Evolutionary conservation across 2,329 filamentous ascomycete genomes (phyloP).

Genomic region (Emergomyces pasteurianus): DNA sequence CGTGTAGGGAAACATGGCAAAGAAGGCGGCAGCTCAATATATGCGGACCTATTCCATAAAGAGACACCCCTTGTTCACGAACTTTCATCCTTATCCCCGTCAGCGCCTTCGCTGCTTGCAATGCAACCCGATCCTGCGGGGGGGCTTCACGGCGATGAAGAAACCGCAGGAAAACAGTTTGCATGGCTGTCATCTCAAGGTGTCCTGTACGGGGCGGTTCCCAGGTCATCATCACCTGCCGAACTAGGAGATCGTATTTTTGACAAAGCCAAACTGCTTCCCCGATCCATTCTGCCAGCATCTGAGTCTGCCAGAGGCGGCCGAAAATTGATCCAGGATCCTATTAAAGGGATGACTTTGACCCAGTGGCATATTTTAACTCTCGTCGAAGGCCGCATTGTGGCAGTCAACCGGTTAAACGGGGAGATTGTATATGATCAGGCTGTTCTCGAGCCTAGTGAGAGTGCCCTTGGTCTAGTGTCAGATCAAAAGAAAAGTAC

Average conservation of each 20-base stretch:
- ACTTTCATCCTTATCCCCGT: conserved; percentile 45
- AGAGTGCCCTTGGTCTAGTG: conserved; percentile 70
- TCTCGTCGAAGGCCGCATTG: conserved; percentile 68
- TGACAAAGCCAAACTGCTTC: conserved; percentile 63
- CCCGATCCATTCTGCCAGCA: conserved; percentile 59
- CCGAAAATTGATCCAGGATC: conserved; percentile 54
- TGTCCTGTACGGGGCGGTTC: conserved; percentile 73
- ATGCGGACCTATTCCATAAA: conserved; percentile 74
- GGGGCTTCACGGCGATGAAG: conserved; percentile 41
- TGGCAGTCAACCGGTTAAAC: conserved; percentile 78
- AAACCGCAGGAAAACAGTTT: conserved; percentile 48
- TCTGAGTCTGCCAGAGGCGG: conserved; percentile 54
- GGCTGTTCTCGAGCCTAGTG: conserved; percentile 65
- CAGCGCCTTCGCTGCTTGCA: conserved; percentile 54
- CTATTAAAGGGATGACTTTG: conserved; percentile 66
- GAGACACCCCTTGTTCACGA: conserved; percentile 72
- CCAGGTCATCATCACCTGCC: conserved; percentile 46
- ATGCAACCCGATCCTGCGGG: conserved; percentile 64
- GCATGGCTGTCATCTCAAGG: conserved; percentile 86
- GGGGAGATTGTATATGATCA: conserved; percentile 82
- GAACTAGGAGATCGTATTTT: conserved; percentile 65
- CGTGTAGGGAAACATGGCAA: conserved; percentile 58
- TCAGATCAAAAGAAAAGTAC: conserved; percentile 92
- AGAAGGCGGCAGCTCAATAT: conserved; percentile 76
- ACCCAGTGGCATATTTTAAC: conserved; percentile 90